These are phyloP conservation scores for Chiua virens DNA, from an alignment of 768 basidiomycete genomes.

Conservation along the genomic window DNA sequence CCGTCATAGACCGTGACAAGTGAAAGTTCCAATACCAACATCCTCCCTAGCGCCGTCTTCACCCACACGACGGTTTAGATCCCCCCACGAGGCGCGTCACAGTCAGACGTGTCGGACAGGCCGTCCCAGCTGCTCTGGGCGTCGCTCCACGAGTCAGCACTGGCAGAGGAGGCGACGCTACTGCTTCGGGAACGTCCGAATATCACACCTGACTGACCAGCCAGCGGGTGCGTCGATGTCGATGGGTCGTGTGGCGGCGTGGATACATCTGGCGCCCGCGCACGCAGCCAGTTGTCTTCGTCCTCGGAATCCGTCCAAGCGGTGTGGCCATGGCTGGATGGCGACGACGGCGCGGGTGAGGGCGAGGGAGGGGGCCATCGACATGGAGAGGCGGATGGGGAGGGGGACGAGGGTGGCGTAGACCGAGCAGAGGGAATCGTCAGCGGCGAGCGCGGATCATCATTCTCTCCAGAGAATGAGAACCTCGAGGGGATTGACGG, in stretches of 20 bases:
- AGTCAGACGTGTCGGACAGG: conserved; percentile 16
- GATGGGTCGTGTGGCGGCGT: not conserved
- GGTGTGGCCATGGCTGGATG: not conserved
- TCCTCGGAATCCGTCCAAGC: conserved; percentile 12
- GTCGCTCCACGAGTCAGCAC: conserved; percentile 29
- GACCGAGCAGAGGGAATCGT: conserved; percentile 20
- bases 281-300: conserved; percentile 8
- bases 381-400: conserved; percentile 15
- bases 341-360: not conserved
- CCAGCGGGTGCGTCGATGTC: not conserved
- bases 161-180: conserved; percentile 8
- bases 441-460: conserved; percentile 24
- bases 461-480: conserved; percentile 8
- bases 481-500: conserved; percentile 30
- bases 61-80: not conserved
- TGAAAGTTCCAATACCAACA: too few relatives aligned
- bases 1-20: too few relatives aligned
- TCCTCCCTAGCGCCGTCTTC: too few relatives aligned
- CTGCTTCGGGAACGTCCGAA: conserved; percentile 8
- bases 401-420: conserved; percentile 16
- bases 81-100: not conserved
- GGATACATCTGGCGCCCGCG: not conserved
- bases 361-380: too few relatives aligned
- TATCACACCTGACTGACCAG: not conserved
- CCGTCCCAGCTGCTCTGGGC: conserved; percentile 32